Evolutionary conservation across 2,329 filamentous ascomycete species (phyloP), one percentile per base, ranked within the genome.

Genomic region (Epicoccum nigrum): DNA sequence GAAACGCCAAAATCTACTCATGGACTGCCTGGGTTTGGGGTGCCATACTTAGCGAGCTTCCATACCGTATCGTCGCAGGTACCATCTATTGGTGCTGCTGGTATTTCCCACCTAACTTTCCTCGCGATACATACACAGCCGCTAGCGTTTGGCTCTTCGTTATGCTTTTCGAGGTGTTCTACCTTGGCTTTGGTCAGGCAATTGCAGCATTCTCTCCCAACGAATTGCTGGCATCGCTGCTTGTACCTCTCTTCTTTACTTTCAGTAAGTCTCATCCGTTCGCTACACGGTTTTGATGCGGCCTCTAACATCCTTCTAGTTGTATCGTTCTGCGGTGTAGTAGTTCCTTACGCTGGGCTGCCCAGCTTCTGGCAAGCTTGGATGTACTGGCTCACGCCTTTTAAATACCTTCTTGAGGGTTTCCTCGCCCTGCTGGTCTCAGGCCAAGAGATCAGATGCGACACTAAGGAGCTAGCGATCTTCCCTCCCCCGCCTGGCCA

Each of bases 1-100:
- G 85, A 40, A 89, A 83, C n/a, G 84, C 87, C 13, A 91, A 91
- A 69, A 90, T 91, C 20, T 94, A 93, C 73, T 86, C 83, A 1
- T 92, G 89, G 88, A 73, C 82, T 12, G 86, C 88, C 0, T 90
- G 88, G 72, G 81, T 83, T 0, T 85, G 84, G 2, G 86, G 83
- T 0, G 81, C 82, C 1, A 81, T 91, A 4, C 59, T 90, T 1
- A 85, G 83, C 13, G 89, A 92, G 69, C 77, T 92, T 0, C 89
- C 89, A 0, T 90, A 89, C 59, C 81, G 82, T 0, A 74, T 90
- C 11, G 67, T 89, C 4, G 83, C 85, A 0, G 88, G 85, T 0
- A 83, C 80, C 0, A 67, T 89, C 19, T 89, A 87, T 73, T 89
- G 64, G 71, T 71, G 67, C 59, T 73, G 69, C 39, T 70, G 80